Evolutionary conservation across 345 rosid species (phyloP), one percentile per base, ranked within the genome.

Genomic region (Arabis alpina): DNA sequence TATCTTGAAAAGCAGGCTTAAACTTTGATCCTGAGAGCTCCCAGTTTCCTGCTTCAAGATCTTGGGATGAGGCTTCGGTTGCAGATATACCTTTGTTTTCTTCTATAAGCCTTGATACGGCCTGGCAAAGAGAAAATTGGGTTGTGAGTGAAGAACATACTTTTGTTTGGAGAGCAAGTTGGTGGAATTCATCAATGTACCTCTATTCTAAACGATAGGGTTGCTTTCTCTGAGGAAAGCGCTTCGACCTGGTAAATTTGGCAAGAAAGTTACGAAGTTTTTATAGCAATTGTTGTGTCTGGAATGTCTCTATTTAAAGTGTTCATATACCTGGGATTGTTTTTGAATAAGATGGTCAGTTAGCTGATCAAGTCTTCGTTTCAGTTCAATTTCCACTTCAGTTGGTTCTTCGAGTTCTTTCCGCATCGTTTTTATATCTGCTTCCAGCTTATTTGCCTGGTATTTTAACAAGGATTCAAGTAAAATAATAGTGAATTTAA

Each of bases 261-360:
- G 44, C 34, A 67, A 74, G 44, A 53, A 25, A 47, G 54, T 54
- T 6, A 14, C 8, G 34, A 64, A 41, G 8, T 32, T 73, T 49
- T 37, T 42, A 19, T 45, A 48, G 15, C 14, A 41, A 6, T 34
- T 34, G 13, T 19, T 58, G 30, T 16, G 54, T 68, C 54, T 49
- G 16, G 16, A 39, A 24, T 54, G 30, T 60, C 64, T 57, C 65
- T 45, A 4, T 47, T 23, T 13, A 0, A 41, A 45, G 48, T 62
- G 47, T 12, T 37, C 13, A 69, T 74, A 78, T 59, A 93, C 98
- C 98, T 91, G 98, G 51, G 94, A 83, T 80, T 93, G 98, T 77
- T 93, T 91, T 84, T 93, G 96, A 83, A 93, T 91, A 73, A 93
- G 82, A 86, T 89, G 98, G 83, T 93, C 98, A 53, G 97, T 91